These are phyloP conservation scores for Coffea canephora DNA, from an alignment of 257 asterid species.

Conservation along the genomic window DNA sequence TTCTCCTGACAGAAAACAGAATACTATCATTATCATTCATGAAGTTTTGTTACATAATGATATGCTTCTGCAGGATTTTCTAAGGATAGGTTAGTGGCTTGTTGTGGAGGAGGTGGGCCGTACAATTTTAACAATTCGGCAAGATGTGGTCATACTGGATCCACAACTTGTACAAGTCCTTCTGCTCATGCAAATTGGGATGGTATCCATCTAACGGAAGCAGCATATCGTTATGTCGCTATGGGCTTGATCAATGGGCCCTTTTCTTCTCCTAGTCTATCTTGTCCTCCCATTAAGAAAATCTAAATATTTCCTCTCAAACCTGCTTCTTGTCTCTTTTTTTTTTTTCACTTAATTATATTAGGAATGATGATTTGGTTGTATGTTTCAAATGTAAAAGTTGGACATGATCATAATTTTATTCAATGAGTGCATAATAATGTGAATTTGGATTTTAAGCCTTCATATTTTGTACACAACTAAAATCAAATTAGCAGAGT, in stretches of 20 bases:
- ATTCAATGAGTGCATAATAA: too few species aligned
- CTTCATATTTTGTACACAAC: too few species aligned
- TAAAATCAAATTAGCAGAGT: too few species aligned
- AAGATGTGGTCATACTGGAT: conserved; percentile 70
- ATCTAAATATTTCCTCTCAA: not conserved
- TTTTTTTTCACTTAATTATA: not conserved
- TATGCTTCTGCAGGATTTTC: conserved; percentile 42
- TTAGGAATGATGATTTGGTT: not conserved
- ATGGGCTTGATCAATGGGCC: conserved; percentile 53
- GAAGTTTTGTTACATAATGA: not conserved
- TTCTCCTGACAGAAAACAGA: too few species aligned
- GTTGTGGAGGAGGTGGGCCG: conserved; percentile 92
- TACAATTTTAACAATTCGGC: conserved; percentile 74
- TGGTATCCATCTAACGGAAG: conserved; percentile 71
- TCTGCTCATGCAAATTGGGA: conserved; percentile 56
- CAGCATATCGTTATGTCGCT: conserved; percentile 58
- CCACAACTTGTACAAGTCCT: conserved; percentile 53
- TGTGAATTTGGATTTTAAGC: too few species aligned
- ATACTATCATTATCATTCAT: too few species aligned
- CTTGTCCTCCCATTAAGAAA: conserved; percentile 36
- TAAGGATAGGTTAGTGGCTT: conserved; percentile 39
- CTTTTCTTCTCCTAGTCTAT: conserved; percentile 45
- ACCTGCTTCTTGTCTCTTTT: not conserved
- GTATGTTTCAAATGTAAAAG: too few species aligned
- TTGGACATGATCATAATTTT: not conserved